phyloP scores from a whole-genome alignment of 2,329 filamentous ascomycete genomes.

The Laburnicola sp. region DNA sequence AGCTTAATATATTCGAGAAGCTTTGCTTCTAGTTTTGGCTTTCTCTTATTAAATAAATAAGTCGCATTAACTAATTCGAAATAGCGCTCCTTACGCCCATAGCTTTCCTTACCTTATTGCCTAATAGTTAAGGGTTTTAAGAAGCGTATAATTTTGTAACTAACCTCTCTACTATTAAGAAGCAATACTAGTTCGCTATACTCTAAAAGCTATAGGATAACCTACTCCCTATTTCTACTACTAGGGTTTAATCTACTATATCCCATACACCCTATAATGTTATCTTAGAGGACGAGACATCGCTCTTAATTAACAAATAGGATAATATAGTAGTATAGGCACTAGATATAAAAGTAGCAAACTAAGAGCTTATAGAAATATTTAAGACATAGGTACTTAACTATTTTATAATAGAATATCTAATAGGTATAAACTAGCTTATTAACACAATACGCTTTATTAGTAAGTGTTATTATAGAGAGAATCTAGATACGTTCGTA shows the following conservation, averaged over 20 bases:
- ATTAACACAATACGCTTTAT: no score
- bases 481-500: not conserved
- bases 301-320: not conserved
- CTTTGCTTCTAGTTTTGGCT: not conserved
- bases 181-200: no score
- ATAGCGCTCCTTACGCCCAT: not conserved
- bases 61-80: not conserved
- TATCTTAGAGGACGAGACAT: not conserved
- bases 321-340: not conserved
- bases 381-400: not conserved
- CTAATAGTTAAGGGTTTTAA: not conserved
- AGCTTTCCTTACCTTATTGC: not conserved
- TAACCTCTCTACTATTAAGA: no score
- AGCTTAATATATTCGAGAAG: not conserved
- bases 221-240: no score
- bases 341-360: not conserved
- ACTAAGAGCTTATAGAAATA: not conserved
- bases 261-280: not conserved
- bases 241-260: not conserved
- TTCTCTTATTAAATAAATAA: not conserved
- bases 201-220: no score
- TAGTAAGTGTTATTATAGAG: not conserved
- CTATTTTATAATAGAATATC: no score
- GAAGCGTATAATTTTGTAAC: no score
- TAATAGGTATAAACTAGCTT: no score